Percentiles rank a stretch among this genome's conserved stretches.
These are phyloP conservation scores for Candida xyloterini DNA, from an alignment of 805 yeast species.

Conservation along the genomic window DNA sequence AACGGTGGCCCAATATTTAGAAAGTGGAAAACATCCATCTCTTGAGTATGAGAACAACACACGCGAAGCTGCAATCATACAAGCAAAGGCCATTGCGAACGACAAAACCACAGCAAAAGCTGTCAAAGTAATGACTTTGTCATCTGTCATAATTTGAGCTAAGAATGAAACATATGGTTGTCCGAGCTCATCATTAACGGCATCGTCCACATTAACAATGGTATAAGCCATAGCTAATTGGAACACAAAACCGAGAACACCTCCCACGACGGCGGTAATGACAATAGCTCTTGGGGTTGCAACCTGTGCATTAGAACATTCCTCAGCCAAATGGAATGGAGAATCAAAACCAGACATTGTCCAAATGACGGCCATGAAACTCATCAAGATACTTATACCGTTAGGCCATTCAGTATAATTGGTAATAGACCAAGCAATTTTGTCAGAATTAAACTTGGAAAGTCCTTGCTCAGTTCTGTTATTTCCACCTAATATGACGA, in stretches of 20 bases:
- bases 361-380: conserved; percentile 59
- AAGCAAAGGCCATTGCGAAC: conserved; percentile 48
- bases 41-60: conserved; percentile 64
- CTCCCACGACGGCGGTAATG: conserved; percentile 53
- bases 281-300: conserved; percentile 69
- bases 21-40: conserved; percentile 63
- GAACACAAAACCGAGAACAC: conserved; percentile 52
- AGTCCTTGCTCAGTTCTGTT: conserved; percentile 35
- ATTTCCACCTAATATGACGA: conserved; percentile 51
- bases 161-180: conserved; percentile 59
- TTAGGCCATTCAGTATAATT: conserved; percentile 60
- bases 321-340: conserved; percentile 70
- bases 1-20: conserved; percentile 49
- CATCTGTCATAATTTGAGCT: conserved; percentile 43
- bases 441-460: conserved; percentile 46
- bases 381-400: conserved; percentile 54
- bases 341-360: conserved; percentile 74
- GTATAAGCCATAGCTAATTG: conserved; percentile 62
- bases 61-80: conserved; percentile 63
- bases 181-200: conserved; percentile 49
- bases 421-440: conserved; percentile 49
- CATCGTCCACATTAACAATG: conserved; percentile 44
- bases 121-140: conserved; percentile 41
- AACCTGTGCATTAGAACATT: conserved; percentile 56
- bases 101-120: conserved; percentile 41